Evolutionary conservation across 352 stramenopile genomes (phyloP).

Genomic region (Pythium grandisporangium): DNA sequence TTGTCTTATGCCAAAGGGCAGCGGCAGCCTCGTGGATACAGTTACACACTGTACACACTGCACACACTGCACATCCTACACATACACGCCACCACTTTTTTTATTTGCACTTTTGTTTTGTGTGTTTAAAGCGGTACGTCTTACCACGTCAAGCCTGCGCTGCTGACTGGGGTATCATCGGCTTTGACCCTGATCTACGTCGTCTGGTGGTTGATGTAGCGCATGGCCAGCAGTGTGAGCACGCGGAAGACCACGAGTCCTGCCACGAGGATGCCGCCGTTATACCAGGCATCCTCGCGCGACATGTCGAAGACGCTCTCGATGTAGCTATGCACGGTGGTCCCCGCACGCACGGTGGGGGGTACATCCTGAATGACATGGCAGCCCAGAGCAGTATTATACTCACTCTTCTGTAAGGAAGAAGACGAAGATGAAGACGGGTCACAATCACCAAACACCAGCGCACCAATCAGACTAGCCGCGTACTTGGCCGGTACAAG

Average conservation of each 20-base stretch:
- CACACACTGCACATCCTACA: too few relatives aligned
- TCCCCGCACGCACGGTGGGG: conserved; percentile 4
- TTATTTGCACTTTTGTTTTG: background rate
- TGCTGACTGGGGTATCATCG: background rate
- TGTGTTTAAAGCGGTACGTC: background rate
- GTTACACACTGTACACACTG: too few relatives aligned
- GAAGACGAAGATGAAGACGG: background rate
- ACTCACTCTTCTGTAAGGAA: too few relatives aligned
- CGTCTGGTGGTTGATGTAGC: conserved; percentile 40
- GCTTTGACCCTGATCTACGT: too few relatives aligned
- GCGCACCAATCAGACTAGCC: background rate
- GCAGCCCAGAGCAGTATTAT: too few relatives aligned
- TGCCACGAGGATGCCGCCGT: conserved; percentile 24
- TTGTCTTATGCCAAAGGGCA: background rate
- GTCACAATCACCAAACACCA: background rate
- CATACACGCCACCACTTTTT: too few relatives aligned
- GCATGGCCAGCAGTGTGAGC: conserved; percentile 29
- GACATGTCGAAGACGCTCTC: conserved; percentile 36
- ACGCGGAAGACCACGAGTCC: conserved; percentile 35
- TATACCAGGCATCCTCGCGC: conserved; percentile 28
- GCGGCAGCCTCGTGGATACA: too few relatives aligned
- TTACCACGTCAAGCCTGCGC: background rate
- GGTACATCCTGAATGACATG: background rate
- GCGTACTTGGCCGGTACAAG: background rate
- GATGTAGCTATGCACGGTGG: conserved; percentile 39